These are phyloP conservation scores for Debaryomyces coudertii DNA, from an alignment of 1,139 yeast species.

Conservation along the genomic window DNA sequence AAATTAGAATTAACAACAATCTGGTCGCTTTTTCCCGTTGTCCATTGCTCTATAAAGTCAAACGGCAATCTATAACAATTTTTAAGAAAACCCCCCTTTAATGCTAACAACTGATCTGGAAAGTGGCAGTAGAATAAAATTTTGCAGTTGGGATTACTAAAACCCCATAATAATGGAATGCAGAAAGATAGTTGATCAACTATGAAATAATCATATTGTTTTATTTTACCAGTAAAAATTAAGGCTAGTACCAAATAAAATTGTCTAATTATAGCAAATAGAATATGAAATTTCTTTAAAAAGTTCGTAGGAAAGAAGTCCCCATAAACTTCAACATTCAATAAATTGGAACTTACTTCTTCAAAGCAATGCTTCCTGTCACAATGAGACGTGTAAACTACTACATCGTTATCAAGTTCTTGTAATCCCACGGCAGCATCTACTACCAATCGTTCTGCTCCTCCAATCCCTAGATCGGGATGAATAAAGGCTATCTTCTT, in stretches of 20 bases:
- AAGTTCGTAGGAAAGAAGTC: conserved; percentile 78
- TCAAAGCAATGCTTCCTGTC: conserved; percentile 87
- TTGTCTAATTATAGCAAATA: conserved; percentile 86
- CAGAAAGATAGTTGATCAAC: conserved; percentile 90
- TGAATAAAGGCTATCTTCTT: conserved; percentile 77
- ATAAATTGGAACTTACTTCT: conserved; percentile 62
- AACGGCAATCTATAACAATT: conserved; percentile 77
- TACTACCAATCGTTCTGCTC: conserved; percentile 93
- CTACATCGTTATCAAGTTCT: conserved; percentile 63
- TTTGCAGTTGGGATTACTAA: conserved; percentile 44
- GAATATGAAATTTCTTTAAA: conserved; percentile 67
- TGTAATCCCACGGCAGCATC: conserved; percentile 93
- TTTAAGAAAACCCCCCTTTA: conserved; percentile 58
- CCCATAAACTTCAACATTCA: conserved; percentile 75
- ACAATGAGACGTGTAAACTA: conserved; percentile 86
- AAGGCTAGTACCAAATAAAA: conserved; percentile 61
- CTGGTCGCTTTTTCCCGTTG: conserved; percentile 75
- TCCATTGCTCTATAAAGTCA: conserved; percentile 77
- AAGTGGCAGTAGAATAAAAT: conserved; percentile 91
- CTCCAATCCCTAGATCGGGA: conserved; percentile 96
- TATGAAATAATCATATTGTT: conserved; percentile 67
- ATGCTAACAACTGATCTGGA: conserved; percentile 84
- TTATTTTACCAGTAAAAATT: conserved; percentile 50
- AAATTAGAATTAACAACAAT: conserved; percentile 87
- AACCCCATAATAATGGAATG: conserved; percentile 68